Base-by-base conservation (phyloP, 2,329 filamentous ascomycete genomes). In the Fusarium odoratissimum region DNA sequence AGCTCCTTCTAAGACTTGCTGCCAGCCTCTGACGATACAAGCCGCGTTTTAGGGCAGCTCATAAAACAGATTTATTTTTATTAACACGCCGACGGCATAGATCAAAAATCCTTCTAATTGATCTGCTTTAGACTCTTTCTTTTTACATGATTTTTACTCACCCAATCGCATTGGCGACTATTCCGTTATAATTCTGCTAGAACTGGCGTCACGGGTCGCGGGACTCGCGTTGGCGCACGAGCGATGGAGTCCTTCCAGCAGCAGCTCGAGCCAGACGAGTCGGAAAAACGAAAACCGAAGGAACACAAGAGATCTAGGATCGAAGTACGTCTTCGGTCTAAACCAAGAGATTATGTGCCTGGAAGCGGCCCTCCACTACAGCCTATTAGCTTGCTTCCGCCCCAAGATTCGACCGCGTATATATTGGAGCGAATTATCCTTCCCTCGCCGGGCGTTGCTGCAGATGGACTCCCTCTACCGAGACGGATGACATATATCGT, bases 371-470 rank as follows among this genome's bases (percentile, higher is more conserved):
- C 88, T 1, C 81, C 84, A 0, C 78, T 86, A 4, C 83, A 83
- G 7, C 84, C 83, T 14, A 80, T 90, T 21, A 77, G 82, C n/a
- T 79, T 90, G 11, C 78, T 85, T 6, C 88, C 86, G 6, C 77
- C 82, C 3, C 79, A 84, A 75, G 86, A 90, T 72, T 84, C 85
- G 46, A 86, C 85, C 13, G 89, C 87, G n/a, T 89, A 86, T 74
- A 91, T 92, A 45, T 77, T 87, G 68, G 85, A 87, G 52, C 86
- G 87, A 72, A 82, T 87, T 37, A 80, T 89, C 12, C 80, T 88
- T 1, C 83, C 86, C 42, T 81, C 77, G 52, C 78, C 73, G 3
- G 75, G 77, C 17, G 48, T 71, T 37, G 80, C 78, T 35, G 76
- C 74, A 3, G 79, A 84, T 57, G 82, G 84, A 13, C 78, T 76